Evolutionary conservation across 306 rosid species (phyloP), one percentile per base, ranked within the genome.

Genomic region (Potentilla sterilis): DNA sequence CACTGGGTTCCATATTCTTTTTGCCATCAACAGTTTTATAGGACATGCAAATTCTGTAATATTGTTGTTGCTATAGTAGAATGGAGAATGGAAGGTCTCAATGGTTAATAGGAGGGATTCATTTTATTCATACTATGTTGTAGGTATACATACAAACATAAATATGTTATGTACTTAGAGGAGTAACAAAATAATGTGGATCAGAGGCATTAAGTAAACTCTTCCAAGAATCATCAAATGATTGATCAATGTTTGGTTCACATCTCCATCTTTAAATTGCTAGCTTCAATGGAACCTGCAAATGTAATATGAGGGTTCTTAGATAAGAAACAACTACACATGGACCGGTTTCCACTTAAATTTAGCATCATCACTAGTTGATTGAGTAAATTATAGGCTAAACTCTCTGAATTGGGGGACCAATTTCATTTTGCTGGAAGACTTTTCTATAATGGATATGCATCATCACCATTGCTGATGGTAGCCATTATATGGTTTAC

Each of bases 231-330:
- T 79, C 62, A 72, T 72, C 78, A 40, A 72, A 71, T 58, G 62
- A 58, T 32, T 58, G 72, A 82, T 76, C 28, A 38, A 40, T 64
- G 35, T 79, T 79, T 35, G 35, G 38, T 83, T 84, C 85, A 88
- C 87, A 88, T 88, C 89, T 89, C 93, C 97, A 85, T 92, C 91
- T 92, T 92, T 76, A 82, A 71, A 81, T 86, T 89, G 82, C 87
- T 79, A 54, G 78, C 89, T 81, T 89, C 93, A 77, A 82, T 67
- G 46, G 88, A 69, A 67, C 91, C 97, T 92, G 88, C 79, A 71
- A 73, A 80, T 66, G 24, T 34, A 1, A 49, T 70, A 9, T 3
- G 46, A 32, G 15, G 24, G 38, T 4, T 47, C 5, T 48, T 48
- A 47, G 44, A 16, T 16, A 37, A 18, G 69, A 64, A 6, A 64